Percentiles rank a stretch among this genome's conserved stretches.
Conservation (phyloP, 1,139 yeast genomes). For the Zygoascus hellenicus region DNA sequence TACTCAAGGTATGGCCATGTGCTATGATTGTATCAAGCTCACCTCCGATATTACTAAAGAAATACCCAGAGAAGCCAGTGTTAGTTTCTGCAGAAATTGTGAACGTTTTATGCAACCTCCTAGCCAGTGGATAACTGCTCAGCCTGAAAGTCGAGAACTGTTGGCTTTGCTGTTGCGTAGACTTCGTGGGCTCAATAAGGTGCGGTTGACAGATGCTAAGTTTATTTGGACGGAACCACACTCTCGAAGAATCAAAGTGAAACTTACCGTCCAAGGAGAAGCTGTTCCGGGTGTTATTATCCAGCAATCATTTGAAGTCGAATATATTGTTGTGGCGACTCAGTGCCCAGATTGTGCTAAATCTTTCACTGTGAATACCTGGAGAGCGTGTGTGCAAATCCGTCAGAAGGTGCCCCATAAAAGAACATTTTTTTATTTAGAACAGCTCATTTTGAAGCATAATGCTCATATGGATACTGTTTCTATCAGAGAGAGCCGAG, state of each 20-base stretch:
- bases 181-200: slow-evolving; percentile 81
- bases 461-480: slow-evolving; percentile 94
- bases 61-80: slow-evolving; percentile 88
- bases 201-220: slow-evolving; percentile 86
- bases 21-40: slow-evolving; percentile 93
- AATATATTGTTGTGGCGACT: slow-evolving; percentile 88
- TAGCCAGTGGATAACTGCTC: slow-evolving; percentile 85
- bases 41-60: slow-evolving; percentile 94
- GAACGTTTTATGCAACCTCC: slow-evolving; percentile 96
- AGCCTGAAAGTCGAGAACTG: slow-evolving; percentile 85
- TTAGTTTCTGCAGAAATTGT: slow-evolving; percentile 94
- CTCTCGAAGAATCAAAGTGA: slow-evolving; percentile 86
- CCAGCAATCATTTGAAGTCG: slow-evolving; percentile 94
- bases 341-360: slow-evolving; percentile 99
- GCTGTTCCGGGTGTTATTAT: slow-evolving; percentile 75
- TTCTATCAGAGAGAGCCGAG: slow-evolving; percentile 85
- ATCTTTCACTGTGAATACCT: slow-evolving; percentile 89
- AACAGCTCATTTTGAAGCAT: slow-evolving; percentile 88
- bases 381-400: slow-evolving; percentile 97
- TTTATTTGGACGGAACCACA: slow-evolving; percentile 99
- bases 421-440: slow-evolving; percentile 90
- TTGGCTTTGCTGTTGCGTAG: slow-evolving; percentile 85
- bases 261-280: slow-evolving; percentile 94
- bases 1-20: slow-evolving; percentile 86
- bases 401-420: slow-evolving; percentile 97